Conservation (phyloP, 495 filamentous ascomycete genomes). For the Paragyromitra xinjiangensis region DNA sequence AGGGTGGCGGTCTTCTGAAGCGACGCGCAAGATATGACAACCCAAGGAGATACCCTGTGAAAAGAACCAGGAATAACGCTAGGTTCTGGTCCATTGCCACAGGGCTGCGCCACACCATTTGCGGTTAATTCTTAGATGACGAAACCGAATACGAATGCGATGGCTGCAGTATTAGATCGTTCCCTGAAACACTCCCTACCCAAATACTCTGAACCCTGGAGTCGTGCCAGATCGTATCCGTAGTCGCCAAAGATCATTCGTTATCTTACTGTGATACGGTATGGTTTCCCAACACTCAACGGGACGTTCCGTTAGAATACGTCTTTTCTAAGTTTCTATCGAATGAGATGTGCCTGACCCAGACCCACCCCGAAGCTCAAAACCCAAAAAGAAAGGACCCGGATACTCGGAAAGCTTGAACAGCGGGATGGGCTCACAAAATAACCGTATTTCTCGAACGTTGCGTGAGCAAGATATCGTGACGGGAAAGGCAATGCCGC, state of each 20-base stretch:
- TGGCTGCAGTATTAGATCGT: not conserved
- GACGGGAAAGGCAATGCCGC: not conserved
- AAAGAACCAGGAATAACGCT: not conserved
- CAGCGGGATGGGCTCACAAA: slow-evolving; percentile 1
- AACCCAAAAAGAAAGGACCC: not conserved
- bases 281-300: slow-evolving; percentile 3
- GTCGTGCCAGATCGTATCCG: not conserved
- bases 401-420: slow-evolving; percentile 1
- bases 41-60: not conserved
- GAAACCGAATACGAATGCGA: slow-evolving; percentile 10
- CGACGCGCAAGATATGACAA: not conserved
- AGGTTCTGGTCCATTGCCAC: not conserved
- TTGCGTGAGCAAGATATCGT: slow-evolving; percentile 16
- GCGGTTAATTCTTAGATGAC: not conserved
- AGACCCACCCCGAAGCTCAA: not conserved
- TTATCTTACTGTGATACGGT: slow-evolving; percentile 15
- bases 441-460: slow-evolving; percentile 20
- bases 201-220: not conserved
- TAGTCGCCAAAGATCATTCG: slow-evolving; percentile 14
- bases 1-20: not conserved
- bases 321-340: not conserved
- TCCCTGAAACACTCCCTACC: not conserved
- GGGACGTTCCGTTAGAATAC: slow-evolving; percentile 3
- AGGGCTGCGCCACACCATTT: not conserved
- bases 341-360: not conserved